phyloP scores from a whole-genome alignment of 1,284 basidiomycete species.

The Pseudozyma flocculosa region DNA sequence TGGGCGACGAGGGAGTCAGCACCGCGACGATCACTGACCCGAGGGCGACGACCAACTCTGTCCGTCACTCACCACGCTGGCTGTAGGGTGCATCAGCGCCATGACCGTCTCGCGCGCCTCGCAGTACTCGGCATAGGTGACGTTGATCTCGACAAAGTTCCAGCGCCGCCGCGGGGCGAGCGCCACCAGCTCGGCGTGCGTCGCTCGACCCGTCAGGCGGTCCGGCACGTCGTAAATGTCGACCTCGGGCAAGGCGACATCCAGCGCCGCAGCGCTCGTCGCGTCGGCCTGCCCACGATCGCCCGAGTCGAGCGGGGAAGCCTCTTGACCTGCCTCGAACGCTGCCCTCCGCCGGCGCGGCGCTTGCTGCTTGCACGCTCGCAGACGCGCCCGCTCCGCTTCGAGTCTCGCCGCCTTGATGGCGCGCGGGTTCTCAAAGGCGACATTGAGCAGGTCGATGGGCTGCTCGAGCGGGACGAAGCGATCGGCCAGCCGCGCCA shows the following conservation, averaged over 20 bases:
- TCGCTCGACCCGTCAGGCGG: constrained; percentile 74
- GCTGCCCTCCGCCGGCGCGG: no score
- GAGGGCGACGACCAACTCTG: no score
- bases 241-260: constrained; percentile 61
- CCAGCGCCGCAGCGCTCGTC: no score
- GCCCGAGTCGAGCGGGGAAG: no score
- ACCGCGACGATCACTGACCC: no score
- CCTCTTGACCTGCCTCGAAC: no score
- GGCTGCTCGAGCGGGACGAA: constrained; percentile 64
- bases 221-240: constrained; percentile 73
- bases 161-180: constrained; percentile 75
- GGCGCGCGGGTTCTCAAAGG: constrained; percentile 85
- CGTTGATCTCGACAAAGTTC: constrained; percentile 89
- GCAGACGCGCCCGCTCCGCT: constrained; percentile 37
- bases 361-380: constrained; percentile 2
- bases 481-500: constrained; percentile 74
- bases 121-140: constrained; percentile 71
- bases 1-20: no score
- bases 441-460: constrained; percentile 92
- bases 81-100: constrained; percentile 36
- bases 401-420: constrained; percentile 56
- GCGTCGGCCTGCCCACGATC: no score
- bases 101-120: constrained; percentile 6
- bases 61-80: constrained; percentile 31
- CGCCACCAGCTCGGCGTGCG: constrained; percentile 71